Percentiles rank a stretch among this genome's conserved stretches.
phyloP scores from a whole-genome alignment of 1,284 basidiomycete species.

The Ustilago shanxiensis region DNA sequence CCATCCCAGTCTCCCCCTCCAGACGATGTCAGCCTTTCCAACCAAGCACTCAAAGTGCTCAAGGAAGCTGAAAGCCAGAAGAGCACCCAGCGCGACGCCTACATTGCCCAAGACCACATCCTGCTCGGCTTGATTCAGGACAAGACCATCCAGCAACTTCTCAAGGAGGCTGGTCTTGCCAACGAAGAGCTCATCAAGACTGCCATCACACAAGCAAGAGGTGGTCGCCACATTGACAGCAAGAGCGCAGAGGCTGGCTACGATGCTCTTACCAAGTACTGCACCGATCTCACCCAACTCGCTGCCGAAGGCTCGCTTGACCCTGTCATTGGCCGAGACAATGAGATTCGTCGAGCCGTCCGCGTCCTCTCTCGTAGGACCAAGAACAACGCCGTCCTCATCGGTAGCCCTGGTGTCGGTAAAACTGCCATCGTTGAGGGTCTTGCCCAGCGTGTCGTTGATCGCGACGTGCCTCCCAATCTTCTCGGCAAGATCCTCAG shows the following conservation, averaged over 20 bases:
- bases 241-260: conserved; percentile 75
- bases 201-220: conserved; percentile 82
- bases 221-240: conserved; percentile 83
- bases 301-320: conserved; percentile 73
- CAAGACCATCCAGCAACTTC: conserved; percentile 75
- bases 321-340: conserved; percentile 74
- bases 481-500: conserved; percentile 83
- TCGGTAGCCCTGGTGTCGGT: conserved; percentile 74
- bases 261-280: conserved; percentile 71
- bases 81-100: conserved; percentile 80
- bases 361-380: conserved; percentile 74
- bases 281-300: conserved; percentile 75
- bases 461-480: conserved; percentile 91
- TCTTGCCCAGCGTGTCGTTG: conserved; percentile 93
- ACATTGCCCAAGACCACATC: conserved; percentile 89
- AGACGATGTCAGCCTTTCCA: conserved; percentile 62
- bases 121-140: conserved; percentile 83
- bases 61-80: conserved; percentile 63
- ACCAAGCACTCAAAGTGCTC: conserved; percentile 59
- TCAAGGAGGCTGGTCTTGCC: conserved; percentile 82
- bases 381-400: conserved; percentile 92
- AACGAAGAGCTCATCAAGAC: conserved; percentile 80
- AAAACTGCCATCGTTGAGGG: conserved; percentile 88
- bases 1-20: conserved; percentile 65
- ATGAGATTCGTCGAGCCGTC: conserved; percentile 68